Percentiles rank a stretch among this genome's conserved stretches.
Conservation (phyloP, 768 basidiomycete genomes). For the Exsudoporus frostii region DNA sequence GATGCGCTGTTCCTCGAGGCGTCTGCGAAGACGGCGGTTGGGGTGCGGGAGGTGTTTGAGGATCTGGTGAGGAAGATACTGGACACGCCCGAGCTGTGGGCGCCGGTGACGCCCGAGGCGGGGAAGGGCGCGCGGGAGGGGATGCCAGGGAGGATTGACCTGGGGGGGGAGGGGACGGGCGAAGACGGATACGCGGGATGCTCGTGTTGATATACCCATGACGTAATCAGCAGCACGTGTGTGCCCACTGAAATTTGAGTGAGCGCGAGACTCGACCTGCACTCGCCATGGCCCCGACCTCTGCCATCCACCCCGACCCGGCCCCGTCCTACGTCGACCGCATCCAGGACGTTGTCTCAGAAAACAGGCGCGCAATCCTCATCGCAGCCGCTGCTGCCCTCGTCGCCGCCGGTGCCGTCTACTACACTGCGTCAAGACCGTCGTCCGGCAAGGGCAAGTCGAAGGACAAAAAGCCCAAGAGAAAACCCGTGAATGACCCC, state of each 20-base stretch:
- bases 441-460: slow-evolving; percentile 45
- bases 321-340: slow-evolving; percentile 51
- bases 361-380: slow-evolving; percentile 75
- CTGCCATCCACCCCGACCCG: not conserved
- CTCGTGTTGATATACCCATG: slow-evolving; percentile 29
- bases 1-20: slow-evolving; percentile 87
- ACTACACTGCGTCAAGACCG: slow-evolving; percentile 50
- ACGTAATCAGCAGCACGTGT: slow-evolving; percentile 25
- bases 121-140: slow-evolving; percentile 13
- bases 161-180: slow-evolving; percentile 17
- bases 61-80: slow-evolving; percentile 81
- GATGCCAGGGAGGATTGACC: slow-evolving; percentile 45
- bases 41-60: slow-evolving; percentile 72
- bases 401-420: slow-evolving; percentile 68
- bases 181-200: slow-evolving; percentile 28
- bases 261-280: not conserved
- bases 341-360: slow-evolving; percentile 63
- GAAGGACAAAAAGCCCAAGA: slow-evolving; percentile 49
- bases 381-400: slow-evolving; percentile 71
- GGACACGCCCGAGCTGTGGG: slow-evolving; percentile 82
- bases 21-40: slow-evolving; percentile 86
- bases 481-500: slow-evolving; percentile 50
- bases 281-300: slow-evolving; percentile 22
- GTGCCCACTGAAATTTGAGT: slow-evolving; percentile 4
- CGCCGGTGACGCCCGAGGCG: slow-evolving; percentile 31